Evolutionary conservation across 139 green algal genomes (phyloP), one percentile per base, ranked within the genome.

Genomic region (Microglena sp.): DNA sequence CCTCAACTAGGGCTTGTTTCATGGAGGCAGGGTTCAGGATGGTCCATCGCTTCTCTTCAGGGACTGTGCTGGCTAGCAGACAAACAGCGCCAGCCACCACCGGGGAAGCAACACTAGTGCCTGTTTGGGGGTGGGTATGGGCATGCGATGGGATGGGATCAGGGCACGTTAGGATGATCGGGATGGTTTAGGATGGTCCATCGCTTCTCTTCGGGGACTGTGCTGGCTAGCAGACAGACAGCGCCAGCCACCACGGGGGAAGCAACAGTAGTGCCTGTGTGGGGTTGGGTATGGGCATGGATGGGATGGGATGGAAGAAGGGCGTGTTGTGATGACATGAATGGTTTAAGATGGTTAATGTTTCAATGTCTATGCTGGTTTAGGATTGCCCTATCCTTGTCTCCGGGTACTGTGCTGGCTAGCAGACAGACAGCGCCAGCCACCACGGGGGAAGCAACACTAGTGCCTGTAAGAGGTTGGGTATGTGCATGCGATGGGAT

Each of bases 1-100:
- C 91, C 68, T 99, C 90, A 55, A 99, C 80, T 58, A 99, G 80
- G 1, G 67, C 67, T 77, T 99, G 94, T 81, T 99, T 99, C 92
- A 99, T 98, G 64, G 74, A 86, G 1, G 88, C 94, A 0, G 94
- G 94, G 84, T 99, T 99, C n/a, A 99, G 79, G 22, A 96, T 62
- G 24, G 35, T 64, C 81, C 82, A 92, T 45, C 92, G 77, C 35
- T 57, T 35, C 1, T 75, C 79, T 45, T 87, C 75, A 0, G 92
- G 88, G 28, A 99, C 77, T 0, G 85, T 86, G 68, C 64, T 87
- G n/a, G 92, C 88, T 55, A 99, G 76, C 66, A 99, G 75, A 73
- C 73, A 87, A 21, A 97, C 87, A 0, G 88, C 89, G 32, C 94
- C 94, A 1, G 93, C 90, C n/a, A 96, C 94, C 33, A 99, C 94